These are phyloP conservation scores for Coelastrella sp. DNA, from an alignment of 139 green algal species.

Conservation along the genomic window DNA sequence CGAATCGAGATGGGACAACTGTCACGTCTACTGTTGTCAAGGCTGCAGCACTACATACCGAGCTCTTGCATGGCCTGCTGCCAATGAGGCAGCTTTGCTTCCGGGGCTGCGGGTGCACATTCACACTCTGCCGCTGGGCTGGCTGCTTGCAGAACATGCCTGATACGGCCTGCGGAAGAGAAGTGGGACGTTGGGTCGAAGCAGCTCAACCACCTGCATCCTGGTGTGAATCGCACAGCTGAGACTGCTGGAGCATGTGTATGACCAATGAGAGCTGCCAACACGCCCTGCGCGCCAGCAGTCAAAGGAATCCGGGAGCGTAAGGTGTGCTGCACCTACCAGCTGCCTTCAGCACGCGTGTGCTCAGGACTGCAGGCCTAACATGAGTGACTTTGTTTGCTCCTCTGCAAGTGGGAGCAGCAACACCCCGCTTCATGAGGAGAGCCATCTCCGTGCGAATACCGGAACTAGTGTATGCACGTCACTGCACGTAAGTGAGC, in stretches of 20 bases:
- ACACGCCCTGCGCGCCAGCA: not conserved
- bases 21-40: not conserved
- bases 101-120: not conserved
- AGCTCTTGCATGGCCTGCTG: slow-evolving; percentile 53
- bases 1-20: not conserved
- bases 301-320: not conserved
- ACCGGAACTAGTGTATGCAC: too few species aligned
- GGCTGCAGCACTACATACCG: slow-evolving; percentile 9
- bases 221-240: not conserved
- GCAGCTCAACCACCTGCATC: not conserved
- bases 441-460: too few species aligned
- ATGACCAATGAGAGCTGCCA: not conserved
- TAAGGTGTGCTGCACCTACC: not conserved
- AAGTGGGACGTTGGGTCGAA: slow-evolving; percentile 2
- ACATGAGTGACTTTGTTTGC: too few species aligned
- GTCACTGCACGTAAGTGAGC: too few species aligned
- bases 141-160: not conserved
- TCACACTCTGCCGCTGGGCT: slow-evolving; percentile 8
- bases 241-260: not conserved
- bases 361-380: not conserved
- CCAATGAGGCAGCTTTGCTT: slow-evolving; percentile 46
- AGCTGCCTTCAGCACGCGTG: not conserved
- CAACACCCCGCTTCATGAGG: too few species aligned
- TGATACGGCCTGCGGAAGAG: not conserved
- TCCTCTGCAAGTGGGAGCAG: too few species aligned